Evolutionary conservation across 495 filamentous ascomycete genomes (phyloP).

Genomic region (Hypoxylon cercidicola): DNA sequence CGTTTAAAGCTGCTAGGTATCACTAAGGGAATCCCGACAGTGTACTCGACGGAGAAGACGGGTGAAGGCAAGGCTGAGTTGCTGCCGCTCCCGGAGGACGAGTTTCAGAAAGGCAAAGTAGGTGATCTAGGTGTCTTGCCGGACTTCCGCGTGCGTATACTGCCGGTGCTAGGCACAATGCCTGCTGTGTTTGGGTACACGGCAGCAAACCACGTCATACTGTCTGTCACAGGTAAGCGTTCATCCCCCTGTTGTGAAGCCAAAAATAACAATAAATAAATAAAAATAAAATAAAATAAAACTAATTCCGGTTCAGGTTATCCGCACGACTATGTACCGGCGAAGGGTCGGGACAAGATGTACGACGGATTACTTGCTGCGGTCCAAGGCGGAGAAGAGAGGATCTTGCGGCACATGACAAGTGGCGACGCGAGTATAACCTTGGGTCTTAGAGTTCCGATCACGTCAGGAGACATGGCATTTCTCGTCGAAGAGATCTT

Average conservation of each 20-base stretch:
- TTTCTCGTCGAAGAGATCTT: slow-evolving; percentile 93
- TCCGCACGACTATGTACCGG: slow-evolving; percentile 81
- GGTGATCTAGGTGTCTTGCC: slow-evolving; percentile 87
- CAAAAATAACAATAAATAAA: no score
- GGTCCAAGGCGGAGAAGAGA: slow-evolving; percentile 80
- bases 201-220: slow-evolving; percentile 89
- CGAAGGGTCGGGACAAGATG: slow-evolving; percentile 88
- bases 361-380: slow-evolving; percentile 81
- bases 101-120: slow-evolving; percentile 87
- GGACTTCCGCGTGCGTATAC: slow-evolving; percentile 91
- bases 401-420: slow-evolving; percentile 64
- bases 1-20: slow-evolving; percentile 82
- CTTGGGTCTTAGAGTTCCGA: slow-evolving; percentile 76
- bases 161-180: slow-evolving; percentile 97
- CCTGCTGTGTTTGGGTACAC: slow-evolving; percentile 94
- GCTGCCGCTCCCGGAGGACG: slow-evolving; percentile 86
- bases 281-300: no score
- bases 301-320: slow-evolving; percentile 64
- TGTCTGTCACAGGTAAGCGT: slow-evolving; percentile 70
- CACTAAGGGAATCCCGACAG: slow-evolving; percentile 84
- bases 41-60: slow-evolving; percentile 92
- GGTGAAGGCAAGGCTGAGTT: slow-evolving; percentile 91
- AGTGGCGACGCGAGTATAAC: slow-evolving; percentile 65
- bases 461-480: slow-evolving; percentile 81
- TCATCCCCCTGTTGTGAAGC: background rate